A percentile compares a stretch with the other conserved stretches of the same genome.
Evolutionary conservation across 129 eudicot genomes (phyloP).

Genomic region (Lactuca saligna): DNA sequence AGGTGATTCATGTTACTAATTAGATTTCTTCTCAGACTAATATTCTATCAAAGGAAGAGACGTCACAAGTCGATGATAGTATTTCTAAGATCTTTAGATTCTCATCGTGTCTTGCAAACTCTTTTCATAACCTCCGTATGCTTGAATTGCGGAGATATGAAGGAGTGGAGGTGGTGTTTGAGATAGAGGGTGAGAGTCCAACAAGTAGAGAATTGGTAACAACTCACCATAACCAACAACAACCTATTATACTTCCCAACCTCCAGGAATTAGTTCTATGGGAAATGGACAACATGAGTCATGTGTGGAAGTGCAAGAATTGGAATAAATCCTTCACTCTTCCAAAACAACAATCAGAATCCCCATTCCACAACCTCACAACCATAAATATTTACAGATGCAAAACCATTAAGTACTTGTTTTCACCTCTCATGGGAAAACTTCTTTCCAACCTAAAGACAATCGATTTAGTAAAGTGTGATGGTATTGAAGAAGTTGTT

Average conservation of each 20-base stretch:
- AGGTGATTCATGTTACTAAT: too few species aligned
- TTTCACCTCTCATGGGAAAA: too few species aligned
- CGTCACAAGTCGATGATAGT: neutral
- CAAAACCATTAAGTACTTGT: too few species aligned
- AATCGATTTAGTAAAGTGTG: too few species aligned
- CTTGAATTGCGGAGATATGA: neutral
- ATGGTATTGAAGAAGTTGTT: too few species aligned
- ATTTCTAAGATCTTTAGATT: neutral
- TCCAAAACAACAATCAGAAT: too few species aligned
- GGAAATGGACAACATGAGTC: neutral
- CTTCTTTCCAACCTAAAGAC: too few species aligned
- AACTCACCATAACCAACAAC: neutral
- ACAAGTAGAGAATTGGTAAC: too few species aligned
- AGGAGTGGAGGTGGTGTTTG: too few species aligned
- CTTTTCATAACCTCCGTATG: neutral
- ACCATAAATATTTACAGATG: too few species aligned
- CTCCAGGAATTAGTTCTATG: neutral
- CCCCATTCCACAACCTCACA: too few species aligned
- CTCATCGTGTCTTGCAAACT: neutral
- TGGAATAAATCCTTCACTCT: neutral
- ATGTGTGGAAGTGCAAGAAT: constrained; percentile 5
- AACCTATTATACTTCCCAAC: neutral
- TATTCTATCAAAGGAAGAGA: neutral
- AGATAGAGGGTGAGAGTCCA: too few species aligned
- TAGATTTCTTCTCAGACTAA: neutral